Evolutionary conservation across 345 rosid species (phyloP).

Genomic region (Boechera stricta): DNA sequence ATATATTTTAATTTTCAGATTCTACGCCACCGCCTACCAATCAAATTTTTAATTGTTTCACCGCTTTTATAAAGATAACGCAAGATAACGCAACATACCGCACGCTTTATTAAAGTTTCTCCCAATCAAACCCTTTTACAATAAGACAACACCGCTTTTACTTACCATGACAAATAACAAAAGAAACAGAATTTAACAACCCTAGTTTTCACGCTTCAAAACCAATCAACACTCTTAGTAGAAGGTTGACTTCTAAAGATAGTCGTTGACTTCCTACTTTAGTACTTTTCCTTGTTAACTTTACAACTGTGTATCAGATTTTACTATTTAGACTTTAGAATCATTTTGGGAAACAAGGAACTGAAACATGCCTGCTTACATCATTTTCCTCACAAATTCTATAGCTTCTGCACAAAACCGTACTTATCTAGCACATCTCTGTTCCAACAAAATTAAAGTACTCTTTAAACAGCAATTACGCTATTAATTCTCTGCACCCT

Average conservation of each 20-base stretch:
- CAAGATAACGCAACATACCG: too few relatives aligned
- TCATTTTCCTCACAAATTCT: too few relatives aligned
- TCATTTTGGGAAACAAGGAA: background rate
- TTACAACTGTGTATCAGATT: too few relatives aligned
- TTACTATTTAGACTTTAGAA: too few relatives aligned
- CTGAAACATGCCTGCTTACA: background rate
- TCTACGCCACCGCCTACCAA: too few relatives aligned
- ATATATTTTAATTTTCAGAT: too few relatives aligned
- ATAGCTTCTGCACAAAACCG: background rate
- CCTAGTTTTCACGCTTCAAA: background rate
- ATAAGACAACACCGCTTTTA: background rate
- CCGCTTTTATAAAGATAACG: too few relatives aligned
- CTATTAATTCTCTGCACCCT: background rate
- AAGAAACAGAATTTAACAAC: background rate
- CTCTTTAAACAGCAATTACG: too few relatives aligned
- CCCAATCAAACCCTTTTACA: too few relatives aligned
- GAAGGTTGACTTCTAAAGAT: conserved; percentile 5
- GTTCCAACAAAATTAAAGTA: background rate
- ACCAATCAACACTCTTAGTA: conserved; percentile 7
- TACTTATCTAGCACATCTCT: background rate
- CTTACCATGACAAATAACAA: conserved; percentile 3
- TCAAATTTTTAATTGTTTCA: too few relatives aligned
- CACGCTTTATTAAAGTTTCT: too few relatives aligned
- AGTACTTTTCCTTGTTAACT: background rate
- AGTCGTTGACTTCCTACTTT: background rate